Conservation (phyloP, 345 rosid genomes). For the Punica granatum region DNA sequence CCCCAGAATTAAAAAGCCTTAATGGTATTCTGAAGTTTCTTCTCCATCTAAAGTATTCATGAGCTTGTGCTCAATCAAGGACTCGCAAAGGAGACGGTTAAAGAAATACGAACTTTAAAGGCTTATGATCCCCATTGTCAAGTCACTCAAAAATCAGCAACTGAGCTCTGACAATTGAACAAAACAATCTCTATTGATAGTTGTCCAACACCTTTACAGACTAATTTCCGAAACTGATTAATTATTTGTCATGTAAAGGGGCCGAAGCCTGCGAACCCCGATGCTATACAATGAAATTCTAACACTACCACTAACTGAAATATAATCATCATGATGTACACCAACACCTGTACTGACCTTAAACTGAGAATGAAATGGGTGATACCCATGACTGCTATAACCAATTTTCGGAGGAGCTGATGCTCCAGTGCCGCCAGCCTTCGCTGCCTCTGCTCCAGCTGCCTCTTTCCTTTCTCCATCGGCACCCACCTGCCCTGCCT, state of each 20-base stretch:
- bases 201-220: not conserved
- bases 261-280: not conserved
- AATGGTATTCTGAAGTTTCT: not conserved
- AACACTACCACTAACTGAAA: not conserved
- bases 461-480: constrained; percentile 50
- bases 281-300: not conserved
- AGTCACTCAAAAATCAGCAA: not conserved
- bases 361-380: constrained; percentile 96
- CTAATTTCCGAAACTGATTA: not conserved
- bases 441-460: constrained; percentile 21
- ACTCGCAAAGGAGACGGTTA: not conserved
- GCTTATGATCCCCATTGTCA: not conserved
- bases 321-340: constrained; percentile 5
- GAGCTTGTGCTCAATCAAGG: not conserved
- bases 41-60: not conserved
- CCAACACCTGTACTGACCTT: constrained; percentile 74
- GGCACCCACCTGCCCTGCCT: constrained; percentile 23
- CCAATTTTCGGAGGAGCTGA: constrained; percentile 49
- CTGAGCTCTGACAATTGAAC: not conserved
- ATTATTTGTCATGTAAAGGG: not conserved
- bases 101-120: not conserved
- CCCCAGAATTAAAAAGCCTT: not conserved
- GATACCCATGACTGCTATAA: constrained; percentile 79
- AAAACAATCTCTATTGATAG: not conserved
- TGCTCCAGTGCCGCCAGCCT: constrained; percentile 17